Conservation (phyloP, 2,329 filamentous ascomycete genomes). For the Penicillium sp. region DNA sequence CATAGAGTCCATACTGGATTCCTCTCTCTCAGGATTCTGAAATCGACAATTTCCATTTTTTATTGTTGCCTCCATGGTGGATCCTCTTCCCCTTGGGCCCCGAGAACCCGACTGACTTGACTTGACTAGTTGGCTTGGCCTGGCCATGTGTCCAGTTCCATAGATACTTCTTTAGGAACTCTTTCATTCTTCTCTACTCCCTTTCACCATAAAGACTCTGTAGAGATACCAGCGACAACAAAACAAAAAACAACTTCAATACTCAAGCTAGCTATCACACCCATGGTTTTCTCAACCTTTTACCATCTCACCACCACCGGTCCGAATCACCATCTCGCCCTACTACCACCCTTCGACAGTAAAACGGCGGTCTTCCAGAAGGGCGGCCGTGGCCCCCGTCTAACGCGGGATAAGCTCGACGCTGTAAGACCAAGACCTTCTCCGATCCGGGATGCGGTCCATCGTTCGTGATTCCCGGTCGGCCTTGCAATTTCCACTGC, state of each 20-base stretch:
- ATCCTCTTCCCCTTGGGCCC: constrained; percentile 9
- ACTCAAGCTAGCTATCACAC: not conserved
- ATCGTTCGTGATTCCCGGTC: constrained; percentile 11
- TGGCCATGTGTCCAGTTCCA: constrained; percentile 10
- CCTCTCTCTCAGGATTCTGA: too few relatives aligned
- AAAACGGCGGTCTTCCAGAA: constrained; percentile 18
- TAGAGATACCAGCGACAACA: not conserved
- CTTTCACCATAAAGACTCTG: not conserved
- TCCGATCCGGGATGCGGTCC: constrained; percentile 2
- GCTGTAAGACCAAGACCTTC: constrained; percentile 14
- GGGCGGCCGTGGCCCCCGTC: not conserved
- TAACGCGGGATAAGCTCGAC: constrained; percentile 10
- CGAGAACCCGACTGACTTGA: constrained; percentile 18
- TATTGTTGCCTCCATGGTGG: constrained; percentile 13
- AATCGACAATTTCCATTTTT: constrained; percentile 11
- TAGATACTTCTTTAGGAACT: constrained; percentile 4
- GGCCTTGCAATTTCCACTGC: not conserved
- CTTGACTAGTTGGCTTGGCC: not conserved
- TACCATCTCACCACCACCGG: not conserved
- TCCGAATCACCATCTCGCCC: constrained; percentile 2
- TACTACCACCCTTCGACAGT: not conserved
- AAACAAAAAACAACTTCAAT: not conserved
- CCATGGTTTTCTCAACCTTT: not conserved
- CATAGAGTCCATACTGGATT: too few relatives aligned
- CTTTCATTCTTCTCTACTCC: not conserved